Evolutionary conservation across 2,329 filamentous ascomycete genomes (phyloP).

Genomic region (Geoglossum cookeanum): DNA sequence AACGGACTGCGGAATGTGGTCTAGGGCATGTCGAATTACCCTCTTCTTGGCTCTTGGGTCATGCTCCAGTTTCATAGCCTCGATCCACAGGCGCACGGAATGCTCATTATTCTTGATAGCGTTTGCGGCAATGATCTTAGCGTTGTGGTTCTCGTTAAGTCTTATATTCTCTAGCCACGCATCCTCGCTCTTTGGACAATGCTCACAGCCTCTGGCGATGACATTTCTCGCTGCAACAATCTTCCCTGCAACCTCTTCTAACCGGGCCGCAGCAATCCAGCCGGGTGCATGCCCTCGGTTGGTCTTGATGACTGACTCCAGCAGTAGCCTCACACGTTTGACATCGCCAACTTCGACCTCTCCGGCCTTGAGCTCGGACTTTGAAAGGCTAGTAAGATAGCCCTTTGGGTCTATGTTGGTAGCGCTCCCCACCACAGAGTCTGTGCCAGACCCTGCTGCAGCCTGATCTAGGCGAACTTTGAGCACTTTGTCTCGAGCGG

Average conservation of each 20-base stretch:
- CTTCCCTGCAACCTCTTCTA: conserved; percentile 87
- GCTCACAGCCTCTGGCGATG: conserved; percentile 71
- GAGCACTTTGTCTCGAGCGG: conserved; percentile 85
- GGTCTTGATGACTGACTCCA: conserved; percentile 95
- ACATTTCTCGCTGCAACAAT: conserved; percentile 74
- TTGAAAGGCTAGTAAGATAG: conserved; percentile 81
- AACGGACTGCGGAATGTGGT: conserved; percentile 86
- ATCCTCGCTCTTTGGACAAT: conserved; percentile 87
- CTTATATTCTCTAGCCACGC: conserved; percentile 93
- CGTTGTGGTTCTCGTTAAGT: conserved; percentile 78
- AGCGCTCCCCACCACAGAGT: conserved; percentile 56
- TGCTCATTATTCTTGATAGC: conserved; percentile 82
- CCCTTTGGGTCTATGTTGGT: conserved; percentile 90
- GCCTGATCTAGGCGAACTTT: conserved; percentile 88
- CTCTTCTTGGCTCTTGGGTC: conserved; percentile 74
- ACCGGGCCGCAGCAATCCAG: conserved; percentile 82
- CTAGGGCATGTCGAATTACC: conserved; percentile 75
- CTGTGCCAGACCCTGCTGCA: conserved; percentile 48
- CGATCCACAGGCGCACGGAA: conserved; percentile 81
- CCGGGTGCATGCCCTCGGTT: conserved; percentile 89
- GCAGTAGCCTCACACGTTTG: conserved; percentile 72
- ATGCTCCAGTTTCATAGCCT: conserved; percentile 82
- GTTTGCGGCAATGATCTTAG: conserved; percentile 84
- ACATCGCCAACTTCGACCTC: conserved; percentile 85
- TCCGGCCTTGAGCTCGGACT: conserved; percentile 57